These are phyloP conservation scores for Chlorella sp. DNA, from an alignment of 139 green algal genomes.

Conservation along the genomic window DNA sequence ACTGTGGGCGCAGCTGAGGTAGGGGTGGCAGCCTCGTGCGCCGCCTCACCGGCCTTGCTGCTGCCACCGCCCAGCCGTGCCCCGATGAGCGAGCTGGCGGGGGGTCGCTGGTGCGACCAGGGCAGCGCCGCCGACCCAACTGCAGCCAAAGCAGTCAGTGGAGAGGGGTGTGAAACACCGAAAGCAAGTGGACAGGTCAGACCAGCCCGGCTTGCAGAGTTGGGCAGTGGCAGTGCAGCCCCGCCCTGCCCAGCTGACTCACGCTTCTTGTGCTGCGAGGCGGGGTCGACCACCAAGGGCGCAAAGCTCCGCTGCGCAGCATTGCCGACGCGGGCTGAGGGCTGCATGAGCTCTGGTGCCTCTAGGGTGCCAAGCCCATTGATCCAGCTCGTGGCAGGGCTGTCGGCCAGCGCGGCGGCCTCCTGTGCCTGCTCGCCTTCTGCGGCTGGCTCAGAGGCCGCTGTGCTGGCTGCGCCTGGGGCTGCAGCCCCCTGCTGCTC, in stretches of 20 bases:
- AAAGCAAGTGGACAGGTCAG: not conserved
- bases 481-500: not conserved
- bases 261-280: slow-evolving; percentile 12
- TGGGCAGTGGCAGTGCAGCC: not conserved
- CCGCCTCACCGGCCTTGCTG: too few species aligned
- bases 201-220: not conserved
- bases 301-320: not conserved
- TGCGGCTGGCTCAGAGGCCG: not conserved
- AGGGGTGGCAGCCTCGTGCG: not conserved
- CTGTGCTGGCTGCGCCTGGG: too few species aligned
- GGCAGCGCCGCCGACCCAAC: slow-evolving; percentile 12
- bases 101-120: slow-evolving; percentile 19
- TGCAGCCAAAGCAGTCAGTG: not conserved
- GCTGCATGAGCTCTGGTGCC: slow-evolving; percentile 7
- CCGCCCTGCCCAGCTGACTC: not conserved
- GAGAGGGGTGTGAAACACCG: not conserved
- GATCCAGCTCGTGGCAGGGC: not conserved
- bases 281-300: not conserved
- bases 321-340: not conserved
- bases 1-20: not conserved
- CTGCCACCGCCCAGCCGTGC: not conserved
- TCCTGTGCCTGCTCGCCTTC: not conserved
- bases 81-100: slow-evolving; percentile 9
- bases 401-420: not conserved
- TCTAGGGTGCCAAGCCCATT: not conserved